phyloP scores from a whole-genome alignment of 192 early-diverging fungal species.

The Backusella macrospora region DNA sequence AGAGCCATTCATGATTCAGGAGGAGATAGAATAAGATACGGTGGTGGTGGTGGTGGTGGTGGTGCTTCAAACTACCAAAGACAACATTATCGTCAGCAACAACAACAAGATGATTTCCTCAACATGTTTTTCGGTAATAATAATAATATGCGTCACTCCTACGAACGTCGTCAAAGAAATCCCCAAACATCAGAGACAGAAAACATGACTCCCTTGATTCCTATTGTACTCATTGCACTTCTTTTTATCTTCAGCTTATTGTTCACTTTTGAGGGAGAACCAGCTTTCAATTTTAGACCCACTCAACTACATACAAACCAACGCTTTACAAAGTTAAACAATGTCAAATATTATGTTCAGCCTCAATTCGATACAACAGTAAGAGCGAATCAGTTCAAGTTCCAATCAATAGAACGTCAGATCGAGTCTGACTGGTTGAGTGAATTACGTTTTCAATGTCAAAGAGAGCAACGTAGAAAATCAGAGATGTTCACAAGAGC shows the following conservation, averaged over 20 bases:
- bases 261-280: constrained; percentile 48
- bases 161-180: background rate
- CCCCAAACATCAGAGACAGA: background rate
- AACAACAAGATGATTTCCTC: constrained; percentile 84
- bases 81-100: constrained; percentile 19
- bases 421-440: constrained; percentile 75
- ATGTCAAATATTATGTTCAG: constrained; percentile 82
- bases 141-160: constrained; percentile 29
- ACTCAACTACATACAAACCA: constrained; percentile 47
- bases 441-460: constrained; percentile 65
- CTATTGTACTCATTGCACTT: constrained; percentile 75
- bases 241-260: constrained; percentile 71
- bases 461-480: constrained; percentile 65
- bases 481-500: constrained; percentile 55
- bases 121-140: constrained; percentile 91
- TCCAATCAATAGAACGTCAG: constrained; percentile 68
- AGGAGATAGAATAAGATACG: constrained; percentile 54
- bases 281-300: constrained; percentile 65
- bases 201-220: constrained; percentile 57
- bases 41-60: constrained; percentile 37
- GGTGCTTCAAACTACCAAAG: constrained; percentile 31
- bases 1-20: constrained; percentile 82
- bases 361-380: constrained; percentile 44
- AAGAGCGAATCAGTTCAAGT: constrained; percentile 44
- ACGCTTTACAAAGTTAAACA: constrained; percentile 58